A percentile compares a stretch with the other conserved stretches of the same genome.
Evolutionary conservation across 2,329 filamentous ascomycete genomes (phyloP).

Genomic region (Colletotrichum destructivum): DNA sequence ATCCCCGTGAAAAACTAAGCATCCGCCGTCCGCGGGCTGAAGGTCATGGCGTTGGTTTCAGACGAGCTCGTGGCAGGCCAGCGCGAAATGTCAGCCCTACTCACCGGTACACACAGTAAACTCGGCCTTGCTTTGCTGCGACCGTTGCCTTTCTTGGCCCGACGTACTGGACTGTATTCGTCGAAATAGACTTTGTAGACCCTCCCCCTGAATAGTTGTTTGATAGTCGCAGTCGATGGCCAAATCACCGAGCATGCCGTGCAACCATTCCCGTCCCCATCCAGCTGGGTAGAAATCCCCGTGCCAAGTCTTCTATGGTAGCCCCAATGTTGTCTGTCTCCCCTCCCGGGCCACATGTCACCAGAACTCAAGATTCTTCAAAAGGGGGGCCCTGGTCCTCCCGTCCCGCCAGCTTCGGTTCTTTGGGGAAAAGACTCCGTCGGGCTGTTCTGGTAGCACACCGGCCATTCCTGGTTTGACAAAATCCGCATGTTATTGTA

Average conservation of each 20-base stretch:
- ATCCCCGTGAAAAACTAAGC: neutral
- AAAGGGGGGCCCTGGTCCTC: neutral
- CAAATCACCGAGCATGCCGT: constrained; percentile 21
- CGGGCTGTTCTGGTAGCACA: constrained; percentile 36
- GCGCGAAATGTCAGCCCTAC: constrained; percentile 10
- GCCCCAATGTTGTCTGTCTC: constrained; percentile 5
- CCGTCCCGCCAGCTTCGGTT: neutral
- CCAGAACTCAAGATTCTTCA: constrained; percentile 9
- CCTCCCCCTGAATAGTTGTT: constrained; percentile 15
- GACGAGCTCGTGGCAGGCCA: constrained; percentile 15
- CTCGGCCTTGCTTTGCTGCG: neutral
- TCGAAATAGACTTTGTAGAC: constrained; percentile 31
- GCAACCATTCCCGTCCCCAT: neutral
- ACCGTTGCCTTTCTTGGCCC: constrained; percentile 13
- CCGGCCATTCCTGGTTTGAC: constrained; percentile 20
- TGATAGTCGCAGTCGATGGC: constrained; percentile 28
- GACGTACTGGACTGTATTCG: neutral
- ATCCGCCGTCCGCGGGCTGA: neutral
- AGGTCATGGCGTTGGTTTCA: constrained; percentile 30
- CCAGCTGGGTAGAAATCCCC: neutral
- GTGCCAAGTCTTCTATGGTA: too few species aligned
- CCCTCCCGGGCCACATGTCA: constrained; percentile 6
- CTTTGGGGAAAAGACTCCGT: neutral
- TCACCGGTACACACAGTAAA: neutral
- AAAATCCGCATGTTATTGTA: neutral